These are phyloP conservation scores for Trichoderma endophyticum DNA, from an alignment of 2,329 filamentous ascomycete species.

Conservation along the genomic window DNA sequence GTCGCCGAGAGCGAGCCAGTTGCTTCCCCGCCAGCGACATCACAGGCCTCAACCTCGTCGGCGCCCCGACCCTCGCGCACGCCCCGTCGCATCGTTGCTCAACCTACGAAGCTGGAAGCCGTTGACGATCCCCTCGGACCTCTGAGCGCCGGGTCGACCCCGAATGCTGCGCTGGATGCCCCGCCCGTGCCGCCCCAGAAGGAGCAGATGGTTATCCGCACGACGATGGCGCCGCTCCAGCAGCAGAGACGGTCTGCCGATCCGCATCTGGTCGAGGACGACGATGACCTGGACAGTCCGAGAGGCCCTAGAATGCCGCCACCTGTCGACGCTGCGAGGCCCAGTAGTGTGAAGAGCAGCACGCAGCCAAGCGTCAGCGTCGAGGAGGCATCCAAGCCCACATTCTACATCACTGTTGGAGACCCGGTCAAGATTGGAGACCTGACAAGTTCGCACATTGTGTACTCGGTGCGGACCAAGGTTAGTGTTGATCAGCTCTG, in stretches of 20 bases:
- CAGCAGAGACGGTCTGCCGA: conserved; percentile 49
- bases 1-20: conserved; percentile 34
- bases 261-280: conserved; percentile 61
- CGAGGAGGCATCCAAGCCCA: conserved; percentile 90
- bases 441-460: conserved; percentile 93
- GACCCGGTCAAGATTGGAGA: conserved; percentile 98
- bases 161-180: conserved; percentile 42
- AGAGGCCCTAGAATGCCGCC: conserved; percentile 61
- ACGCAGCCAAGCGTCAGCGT: conserved; percentile 78
- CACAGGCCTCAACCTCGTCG: conserved; percentile 31
- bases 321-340: conserved; percentile 57
- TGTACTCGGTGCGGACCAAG: conserved; percentile 93
- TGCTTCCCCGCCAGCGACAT: conserved; percentile 30
- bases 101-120: conserved; percentile 74
- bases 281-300: conserved; percentile 61
- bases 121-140: conserved; percentile 76
- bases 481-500: conserved; percentile 43
- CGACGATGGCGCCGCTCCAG: conserved; percentile 48
- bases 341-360: conserved; percentile 49
- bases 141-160: conserved; percentile 62
- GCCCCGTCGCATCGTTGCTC: conserved; percentile 66
- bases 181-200: conserved; percentile 69
- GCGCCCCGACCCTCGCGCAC: conserved; percentile 44
- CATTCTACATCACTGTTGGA: conserved; percentile 85
- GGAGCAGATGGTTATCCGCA: conserved; percentile 61